A percentile compares a stretch with the other conserved stretches of the same genome.
phyloP scores from a whole-genome alignment of 2,329 filamentous ascomycete genomes.

The Fusarium sp. region DNA sequence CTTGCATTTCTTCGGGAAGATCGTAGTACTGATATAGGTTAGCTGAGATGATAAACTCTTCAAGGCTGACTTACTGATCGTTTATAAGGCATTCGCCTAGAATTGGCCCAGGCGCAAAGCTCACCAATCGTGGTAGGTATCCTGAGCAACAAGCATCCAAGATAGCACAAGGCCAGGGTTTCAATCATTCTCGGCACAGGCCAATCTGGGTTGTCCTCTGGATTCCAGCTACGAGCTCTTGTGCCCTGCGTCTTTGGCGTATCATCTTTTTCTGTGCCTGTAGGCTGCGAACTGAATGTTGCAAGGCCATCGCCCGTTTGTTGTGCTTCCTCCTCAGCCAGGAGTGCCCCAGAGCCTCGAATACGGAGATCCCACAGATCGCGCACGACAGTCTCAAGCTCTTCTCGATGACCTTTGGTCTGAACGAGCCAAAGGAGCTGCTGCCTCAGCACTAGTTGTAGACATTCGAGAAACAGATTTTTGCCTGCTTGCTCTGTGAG shows the following conservation, averaged over 20 bases:
- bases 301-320: constrained; percentile 42
- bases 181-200: constrained; percentile 75
- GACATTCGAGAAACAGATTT: constrained; percentile 81
- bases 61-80: constrained; percentile 62
- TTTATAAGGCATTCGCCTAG: constrained; percentile 75
- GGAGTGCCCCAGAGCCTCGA: constrained; percentile 52
- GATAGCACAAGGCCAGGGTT: constrained; percentile 79
- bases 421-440: constrained; percentile 79
- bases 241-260: constrained; percentile 31
- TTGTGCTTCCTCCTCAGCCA: constrained; percentile 36
- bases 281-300: constrained; percentile 52
- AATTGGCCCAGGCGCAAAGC: constrained; percentile 71
- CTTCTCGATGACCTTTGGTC: constrained; percentile 69
- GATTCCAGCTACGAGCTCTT: constrained; percentile 54
- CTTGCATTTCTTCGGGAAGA: constrained; percentile 70
- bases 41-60: neutral
- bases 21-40: constrained; percentile 55
- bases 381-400: constrained; percentile 80
- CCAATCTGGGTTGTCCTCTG: constrained; percentile 57
- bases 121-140: constrained; percentile 80
- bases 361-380: constrained; percentile 85
- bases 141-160: constrained; percentile 77
- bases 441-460: constrained; percentile 85
- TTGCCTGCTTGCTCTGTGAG: constrained; percentile 73
- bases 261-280: constrained; percentile 24